phyloP scores from a whole-genome alignment of 371 early-diverging fungal species.

The Sporodiniella umbellata region DNA sequence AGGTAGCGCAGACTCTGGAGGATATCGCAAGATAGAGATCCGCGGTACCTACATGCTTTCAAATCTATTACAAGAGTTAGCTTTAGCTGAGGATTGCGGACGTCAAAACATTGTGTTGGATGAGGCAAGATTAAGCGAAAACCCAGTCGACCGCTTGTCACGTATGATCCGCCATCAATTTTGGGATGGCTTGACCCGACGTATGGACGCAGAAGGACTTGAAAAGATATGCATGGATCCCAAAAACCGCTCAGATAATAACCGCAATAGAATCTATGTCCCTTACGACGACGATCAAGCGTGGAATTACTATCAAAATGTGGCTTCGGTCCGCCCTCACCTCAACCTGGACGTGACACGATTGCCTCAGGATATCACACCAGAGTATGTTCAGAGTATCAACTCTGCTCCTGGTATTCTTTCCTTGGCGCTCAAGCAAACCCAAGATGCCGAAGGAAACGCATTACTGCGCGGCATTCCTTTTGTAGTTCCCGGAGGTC shows the following conservation, averaged over 20 bases:
- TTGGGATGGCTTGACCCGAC: slow-evolving; percentile 89
- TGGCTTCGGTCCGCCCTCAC: slow-evolving; percentile 59
- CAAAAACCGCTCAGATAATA: slow-evolving; percentile 75
- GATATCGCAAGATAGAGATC: slow-evolving; percentile 78
- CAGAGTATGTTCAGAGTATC: slow-evolving; percentile 83
- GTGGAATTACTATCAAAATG: slow-evolving; percentile 68
- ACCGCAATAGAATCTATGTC: slow-evolving; percentile 78
- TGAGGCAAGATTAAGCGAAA: slow-evolving; percentile 81
- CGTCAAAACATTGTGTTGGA: slow-evolving; percentile 77
- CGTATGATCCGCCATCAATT: slow-evolving; percentile 88
- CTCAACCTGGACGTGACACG: slow-evolving; percentile 71
- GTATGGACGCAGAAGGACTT: slow-evolving; percentile 87
- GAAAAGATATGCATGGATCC: slow-evolving; percentile 86
- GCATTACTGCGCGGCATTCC: slow-evolving; percentile 68
- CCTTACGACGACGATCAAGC: slow-evolving; percentile 75
- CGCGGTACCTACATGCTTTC: slow-evolving; percentile 91
- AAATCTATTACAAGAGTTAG: slow-evolving; percentile 90
- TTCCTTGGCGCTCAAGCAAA: slow-evolving; percentile 67
- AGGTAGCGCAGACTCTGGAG: slow-evolving; percentile 78
- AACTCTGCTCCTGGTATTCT: slow-evolving; percentile 84
- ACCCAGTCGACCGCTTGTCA: slow-evolving; percentile 83
- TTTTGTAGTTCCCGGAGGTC: slow-evolving; percentile 93
- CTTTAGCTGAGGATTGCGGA: slow-evolving; percentile 79
- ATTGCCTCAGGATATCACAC: slow-evolving; percentile 81
- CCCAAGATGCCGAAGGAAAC: slow-evolving; percentile 42